Evolutionary conservation across 106 monocot genomes (phyloP).

Genomic region (Acorus gramineus): DNA sequence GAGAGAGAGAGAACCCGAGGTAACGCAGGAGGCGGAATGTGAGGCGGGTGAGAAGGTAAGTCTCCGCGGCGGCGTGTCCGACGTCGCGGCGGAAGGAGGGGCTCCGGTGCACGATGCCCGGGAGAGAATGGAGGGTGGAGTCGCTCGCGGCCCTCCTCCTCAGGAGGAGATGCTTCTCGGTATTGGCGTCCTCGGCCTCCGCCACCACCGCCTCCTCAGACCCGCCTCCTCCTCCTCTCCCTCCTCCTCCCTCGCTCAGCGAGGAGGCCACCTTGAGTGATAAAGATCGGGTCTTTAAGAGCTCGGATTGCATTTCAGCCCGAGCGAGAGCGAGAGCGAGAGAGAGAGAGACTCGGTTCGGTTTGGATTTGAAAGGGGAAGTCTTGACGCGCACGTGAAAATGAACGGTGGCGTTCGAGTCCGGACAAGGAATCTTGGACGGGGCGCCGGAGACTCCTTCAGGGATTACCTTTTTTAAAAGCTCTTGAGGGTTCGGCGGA

Average conservation of each 20-base stretch:
- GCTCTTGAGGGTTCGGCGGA: too few species aligned
- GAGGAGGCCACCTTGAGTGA: not conserved
- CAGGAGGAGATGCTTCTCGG: not conserved
- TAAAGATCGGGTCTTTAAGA: not conserved
- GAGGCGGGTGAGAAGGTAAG: conserved; percentile 71
- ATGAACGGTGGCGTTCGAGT: too few species aligned
- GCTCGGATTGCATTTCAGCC: conserved; percentile 5
- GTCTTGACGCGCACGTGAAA: too few species aligned
- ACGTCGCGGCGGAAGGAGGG: conserved; percentile 52
- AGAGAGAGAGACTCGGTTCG: not conserved
- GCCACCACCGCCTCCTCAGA: conserved; percentile 6
- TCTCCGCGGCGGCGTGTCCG: conserved; percentile 85
- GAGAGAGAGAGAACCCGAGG: conserved; percentile 34
- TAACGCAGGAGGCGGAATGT: conserved; percentile 53
- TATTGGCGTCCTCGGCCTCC: not conserved
- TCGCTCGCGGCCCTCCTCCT: conserved; percentile 27
- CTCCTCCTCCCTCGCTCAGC: not conserved
- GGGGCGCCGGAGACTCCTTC: too few species aligned
- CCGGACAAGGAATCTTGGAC: too few species aligned
- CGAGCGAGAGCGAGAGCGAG: not conserved
- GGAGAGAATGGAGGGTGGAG: not conserved
- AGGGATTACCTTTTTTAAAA: too few species aligned
- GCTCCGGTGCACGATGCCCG: not conserved
- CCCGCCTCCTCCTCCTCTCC: not conserved
- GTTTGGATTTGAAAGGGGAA: too few species aligned